phyloP scores from a whole-genome alignment of 306 rosid species.

The Benincasa hispida region DNA sequence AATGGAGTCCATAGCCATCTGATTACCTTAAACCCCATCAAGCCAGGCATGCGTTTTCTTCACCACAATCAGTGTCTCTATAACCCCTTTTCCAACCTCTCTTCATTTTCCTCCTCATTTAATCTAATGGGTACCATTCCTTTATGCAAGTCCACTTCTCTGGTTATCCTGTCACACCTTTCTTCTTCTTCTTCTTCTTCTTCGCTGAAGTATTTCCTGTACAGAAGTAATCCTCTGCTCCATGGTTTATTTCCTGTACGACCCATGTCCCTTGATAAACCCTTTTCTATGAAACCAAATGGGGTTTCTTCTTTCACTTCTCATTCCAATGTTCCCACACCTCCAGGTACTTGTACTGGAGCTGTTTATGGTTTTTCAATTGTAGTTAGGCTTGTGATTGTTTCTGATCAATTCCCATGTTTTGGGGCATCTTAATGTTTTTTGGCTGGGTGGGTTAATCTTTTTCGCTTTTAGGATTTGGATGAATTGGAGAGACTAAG shows the following conservation, averaged over 20 bases:
- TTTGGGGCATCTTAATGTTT: not conserved
- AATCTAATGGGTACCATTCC: slow-evolving; percentile 31
- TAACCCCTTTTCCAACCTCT: slow-evolving; percentile 20
- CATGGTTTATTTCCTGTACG: slow-evolving; percentile 28
- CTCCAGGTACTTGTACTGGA: not conserved
- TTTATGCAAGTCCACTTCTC: slow-evolving; percentile 20
- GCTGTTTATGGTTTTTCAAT: not conserved
- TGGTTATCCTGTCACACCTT: slow-evolving; percentile 16
- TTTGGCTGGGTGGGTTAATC: not conserved
- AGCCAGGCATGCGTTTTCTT: slow-evolving; percentile 41
- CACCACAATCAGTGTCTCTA: slow-evolving; percentile 1
- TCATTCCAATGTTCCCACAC: slow-evolving; percentile 22
- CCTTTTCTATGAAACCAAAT: slow-evolving; percentile 41
- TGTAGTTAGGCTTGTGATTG: not conserved
- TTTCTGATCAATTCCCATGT: not conserved
- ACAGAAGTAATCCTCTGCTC: slow-evolving; percentile 14
- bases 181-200: slow-evolving; percentile 10
- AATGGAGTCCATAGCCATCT: not conserved
- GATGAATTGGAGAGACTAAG: not conserved
- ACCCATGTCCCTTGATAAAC: slow-evolving; percentile 19
- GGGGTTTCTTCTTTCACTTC: slow-evolving; percentile 38
- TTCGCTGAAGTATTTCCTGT: slow-evolving; percentile 10
- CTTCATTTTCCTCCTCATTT: slow-evolving; percentile 20
- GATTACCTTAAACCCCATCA: not conserved
- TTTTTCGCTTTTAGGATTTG: not conserved